Evolutionary conservation across 768 basidiomycete genomes (phyloP).

Genomic region (Agrocybe chaxingu): DNA sequence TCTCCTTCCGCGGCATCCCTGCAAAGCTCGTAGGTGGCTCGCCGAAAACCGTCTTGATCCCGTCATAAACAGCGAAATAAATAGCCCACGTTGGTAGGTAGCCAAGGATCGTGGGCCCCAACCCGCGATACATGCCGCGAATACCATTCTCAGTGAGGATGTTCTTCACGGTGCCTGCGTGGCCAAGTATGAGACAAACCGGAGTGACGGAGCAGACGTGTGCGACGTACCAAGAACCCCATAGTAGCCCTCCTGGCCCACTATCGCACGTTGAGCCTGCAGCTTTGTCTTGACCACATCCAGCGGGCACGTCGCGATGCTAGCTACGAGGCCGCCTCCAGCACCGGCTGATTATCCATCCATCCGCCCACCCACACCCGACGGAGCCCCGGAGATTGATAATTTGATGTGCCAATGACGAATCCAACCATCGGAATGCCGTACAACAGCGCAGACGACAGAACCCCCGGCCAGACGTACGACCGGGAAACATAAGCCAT

Average conservation of each 20-base stretch:
- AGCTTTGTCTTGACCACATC: slow-evolving; percentile 98
- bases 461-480: no score
- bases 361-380: no score
- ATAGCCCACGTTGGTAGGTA: slow-evolving; percentile 99
- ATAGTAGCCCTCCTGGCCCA: slow-evolving; percentile 70
- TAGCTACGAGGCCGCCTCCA: slow-evolving; percentile 89
- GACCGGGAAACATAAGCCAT: no score
- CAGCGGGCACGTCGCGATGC: slow-evolving; percentile 92
- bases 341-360: slow-evolving; percentile 68
- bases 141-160: slow-evolving; percentile 66
- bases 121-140: slow-evolving; percentile 91
- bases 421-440: no score
- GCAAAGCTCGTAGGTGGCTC: slow-evolving; percentile 46
- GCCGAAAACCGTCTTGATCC: slow-evolving; percentile 83
- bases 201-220: not conserved
- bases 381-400: no score
- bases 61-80: slow-evolving; percentile 97
- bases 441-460: no score
- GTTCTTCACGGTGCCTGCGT: slow-evolving; percentile 36
- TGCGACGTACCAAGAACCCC: slow-evolving; percentile 67
- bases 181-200: slow-evolving; percentile 8
- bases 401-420: no score
- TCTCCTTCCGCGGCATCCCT: slow-evolving; percentile 13
- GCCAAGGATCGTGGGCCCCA: slow-evolving; percentile 93
- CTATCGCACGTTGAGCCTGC: slow-evolving; percentile 83